phyloP scores from a whole-genome alignment of 805 yeast genomes.

The Lachancea quebecensis region DNA sequence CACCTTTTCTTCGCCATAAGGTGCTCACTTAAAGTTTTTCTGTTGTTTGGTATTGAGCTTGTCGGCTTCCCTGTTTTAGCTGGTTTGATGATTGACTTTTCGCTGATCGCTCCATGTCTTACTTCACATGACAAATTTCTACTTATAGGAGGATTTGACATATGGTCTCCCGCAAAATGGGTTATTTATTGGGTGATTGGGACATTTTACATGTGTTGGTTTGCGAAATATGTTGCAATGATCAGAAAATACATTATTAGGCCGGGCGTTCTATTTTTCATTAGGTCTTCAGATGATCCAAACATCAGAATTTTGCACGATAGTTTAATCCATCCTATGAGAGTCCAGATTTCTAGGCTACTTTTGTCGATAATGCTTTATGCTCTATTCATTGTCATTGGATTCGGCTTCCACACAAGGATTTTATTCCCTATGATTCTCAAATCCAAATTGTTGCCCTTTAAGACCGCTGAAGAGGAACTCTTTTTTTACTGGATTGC shows the following conservation, averaged over 20 bases:
- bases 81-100: conserved; percentile 69
- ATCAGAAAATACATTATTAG: conserved; percentile 65
- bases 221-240: conserved; percentile 85
- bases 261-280: conserved; percentile 84
- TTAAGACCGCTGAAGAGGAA: neutral
- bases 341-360: conserved; percentile 66
- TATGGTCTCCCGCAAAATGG: conserved; percentile 24
- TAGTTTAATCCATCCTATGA: conserved; percentile 71
- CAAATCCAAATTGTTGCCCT: conserved; percentile 3
- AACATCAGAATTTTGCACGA: conserved; percentile 80
- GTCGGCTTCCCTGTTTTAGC: conserved; percentile 82
- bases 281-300: conserved; percentile 92
- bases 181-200: conserved; percentile 61
- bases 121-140: conserved; percentile 11
- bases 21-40: conserved; percentile 66
- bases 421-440: conserved; percentile 33
- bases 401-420: conserved; percentile 65
- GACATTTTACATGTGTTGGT: conserved; percentile 76
- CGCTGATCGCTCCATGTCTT: conserved; percentile 34
- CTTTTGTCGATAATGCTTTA: conserved; percentile 68
- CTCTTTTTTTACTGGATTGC: conserved; percentile 3
- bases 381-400: conserved; percentile 60
- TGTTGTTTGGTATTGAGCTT: conserved; percentile 70
- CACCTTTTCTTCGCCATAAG: conserved; percentile 46
- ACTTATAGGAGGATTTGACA: conserved; percentile 19